Evolutionary conservation across 176 grass and related monocot genomes (phyloP).

Genomic region (Paspalum notatum): DNA sequence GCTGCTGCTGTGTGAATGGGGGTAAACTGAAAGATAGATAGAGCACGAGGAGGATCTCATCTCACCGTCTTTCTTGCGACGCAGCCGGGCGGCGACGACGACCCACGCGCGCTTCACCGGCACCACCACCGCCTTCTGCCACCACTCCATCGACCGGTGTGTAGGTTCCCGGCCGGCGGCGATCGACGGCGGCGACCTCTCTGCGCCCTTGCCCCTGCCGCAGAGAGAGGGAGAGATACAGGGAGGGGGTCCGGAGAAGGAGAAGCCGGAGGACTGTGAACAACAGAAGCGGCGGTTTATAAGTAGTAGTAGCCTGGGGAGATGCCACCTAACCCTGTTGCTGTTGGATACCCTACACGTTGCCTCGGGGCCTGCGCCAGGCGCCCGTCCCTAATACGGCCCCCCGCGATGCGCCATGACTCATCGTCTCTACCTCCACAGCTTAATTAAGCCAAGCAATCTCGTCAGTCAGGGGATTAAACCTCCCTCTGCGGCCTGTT

Average conservation of each 20-base stretch:
- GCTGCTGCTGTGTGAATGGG: not conserved
- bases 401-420: constrained; percentile 18
- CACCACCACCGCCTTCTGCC: constrained; percentile 50
- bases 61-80: constrained; percentile 48
- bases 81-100: constrained; percentile 46
- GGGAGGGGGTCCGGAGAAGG: not conserved
- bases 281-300: constrained; percentile 20
- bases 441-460: constrained; percentile 35
- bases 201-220: too few relatives aligned
- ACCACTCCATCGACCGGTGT: constrained; percentile 60
- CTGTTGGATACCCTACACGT: constrained; percentile 35
- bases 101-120: constrained; percentile 61
- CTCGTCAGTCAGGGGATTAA: not conserved
- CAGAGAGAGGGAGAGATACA: not conserved
- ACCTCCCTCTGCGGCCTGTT: not conserved
- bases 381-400: constrained; percentile 37
- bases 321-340: constrained; percentile 37
- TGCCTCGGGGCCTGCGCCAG: constrained; percentile 49
- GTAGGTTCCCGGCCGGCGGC: not conserved
- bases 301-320: not conserved
- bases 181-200: constrained; percentile 12
- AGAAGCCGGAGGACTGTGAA: not conserved
- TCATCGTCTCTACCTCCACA: constrained; percentile 25
- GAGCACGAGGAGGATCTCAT: not conserved
- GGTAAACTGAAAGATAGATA: too few relatives aligned